Base-by-base conservation (phyloP, 345 rosid species). In the Acer negundo region DNA sequence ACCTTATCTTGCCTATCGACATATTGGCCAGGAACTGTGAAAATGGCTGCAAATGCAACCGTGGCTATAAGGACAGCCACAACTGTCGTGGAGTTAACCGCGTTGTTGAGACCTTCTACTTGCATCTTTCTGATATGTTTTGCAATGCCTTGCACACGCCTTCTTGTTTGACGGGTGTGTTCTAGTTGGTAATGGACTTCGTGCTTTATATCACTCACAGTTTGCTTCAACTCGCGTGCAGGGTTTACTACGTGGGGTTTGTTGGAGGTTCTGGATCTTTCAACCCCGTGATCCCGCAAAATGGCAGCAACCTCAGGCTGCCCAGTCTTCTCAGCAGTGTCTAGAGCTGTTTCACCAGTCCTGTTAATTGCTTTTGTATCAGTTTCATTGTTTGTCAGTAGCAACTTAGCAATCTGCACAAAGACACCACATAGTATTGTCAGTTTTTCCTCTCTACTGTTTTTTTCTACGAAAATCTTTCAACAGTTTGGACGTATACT, bases 11-110 rank as follows among this genome's bases (percentile, higher is more conserved):
- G 82, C 6, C 91, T 88, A 23, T 92, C 97, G 0, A 88, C 90
- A 38, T 90, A 95, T 79, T 95, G 94, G 67, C 99, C 98, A 0
- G 99, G 99, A 78, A 95, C 87, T 0, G 97, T 90, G 85, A 93
- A 95, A 77, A 95, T 93, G 23, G 98, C 98, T 16, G 98, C 98
- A 17, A 95, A 95, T 13, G 99, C 94, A 20, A 95, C 97, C 0
- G 99, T 93, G 38, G 99, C 98, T 17, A 95, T 95, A 23, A 95
- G 89, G 70, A 93, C 99, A 0, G 98, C 99, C 0, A 95, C 99
- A 0, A 95, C 98, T 0, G 99, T 95, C 19, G 99, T 92, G 77
- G 98, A 93, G 85, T 92, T 95, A 56, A 95, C 91, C 0, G 99
- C 98, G 20, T 95, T 95, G 91, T 95, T 94, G 23, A 95, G 95